Evolutionary conservation across 208 protist genomes (phyloP).

Genomic region (Trichomonas vaginalis): DNA sequence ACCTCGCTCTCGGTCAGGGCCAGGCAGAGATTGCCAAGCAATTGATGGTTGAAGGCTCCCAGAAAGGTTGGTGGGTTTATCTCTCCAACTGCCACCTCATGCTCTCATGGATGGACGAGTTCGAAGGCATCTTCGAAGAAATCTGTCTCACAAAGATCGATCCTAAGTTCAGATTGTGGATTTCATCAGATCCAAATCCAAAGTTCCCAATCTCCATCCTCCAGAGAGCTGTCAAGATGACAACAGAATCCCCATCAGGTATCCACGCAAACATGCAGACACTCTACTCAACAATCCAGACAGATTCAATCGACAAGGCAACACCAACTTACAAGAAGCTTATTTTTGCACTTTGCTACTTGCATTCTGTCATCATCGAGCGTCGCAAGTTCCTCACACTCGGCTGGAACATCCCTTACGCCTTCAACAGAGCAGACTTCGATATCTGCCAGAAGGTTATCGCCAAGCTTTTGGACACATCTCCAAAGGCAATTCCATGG

Average conservation of each 20-base stretch:
- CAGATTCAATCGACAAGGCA: slow-evolving; percentile 59
- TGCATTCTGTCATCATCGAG: slow-evolving; percentile 88
- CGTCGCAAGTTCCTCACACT: slow-evolving; percentile 87
- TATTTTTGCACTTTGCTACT: slow-evolving; percentile 83
- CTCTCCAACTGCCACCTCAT: slow-evolving; percentile 92
- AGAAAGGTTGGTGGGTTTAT: slow-evolving; percentile 84
- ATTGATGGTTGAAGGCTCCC: slow-evolving; percentile 65
- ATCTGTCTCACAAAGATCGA: slow-evolving; percentile 52
- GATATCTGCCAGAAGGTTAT: slow-evolving; percentile 47
- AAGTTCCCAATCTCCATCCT: slow-evolving; percentile 72
- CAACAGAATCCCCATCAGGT: slow-evolving; percentile 87
- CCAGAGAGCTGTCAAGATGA: slow-evolving; percentile 87
- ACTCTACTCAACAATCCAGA: slow-evolving; percentile 69
- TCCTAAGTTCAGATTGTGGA: slow-evolving; percentile 87
- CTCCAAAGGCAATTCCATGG: slow-evolving; percentile 63
- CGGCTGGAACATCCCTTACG: slow-evolving; percentile 91
- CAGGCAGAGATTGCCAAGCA: slow-evolving; percentile 62
- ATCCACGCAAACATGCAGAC: slow-evolving; percentile 85
- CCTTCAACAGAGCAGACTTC: slow-evolving; percentile 92
- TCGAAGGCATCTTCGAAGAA: slow-evolving; percentile 85
- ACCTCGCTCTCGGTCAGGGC: slow-evolving; percentile 81
- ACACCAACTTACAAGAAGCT: slow-evolving; percentile 74
- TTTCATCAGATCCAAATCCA: slow-evolving; percentile 81
- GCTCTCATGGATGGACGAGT: slow-evolving; percentile 74
- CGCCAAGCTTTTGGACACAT: slow-evolving; percentile 39